Conservation (phyloP, 495 filamentous ascomycete genomes). For the Halenospora varia region DNA sequence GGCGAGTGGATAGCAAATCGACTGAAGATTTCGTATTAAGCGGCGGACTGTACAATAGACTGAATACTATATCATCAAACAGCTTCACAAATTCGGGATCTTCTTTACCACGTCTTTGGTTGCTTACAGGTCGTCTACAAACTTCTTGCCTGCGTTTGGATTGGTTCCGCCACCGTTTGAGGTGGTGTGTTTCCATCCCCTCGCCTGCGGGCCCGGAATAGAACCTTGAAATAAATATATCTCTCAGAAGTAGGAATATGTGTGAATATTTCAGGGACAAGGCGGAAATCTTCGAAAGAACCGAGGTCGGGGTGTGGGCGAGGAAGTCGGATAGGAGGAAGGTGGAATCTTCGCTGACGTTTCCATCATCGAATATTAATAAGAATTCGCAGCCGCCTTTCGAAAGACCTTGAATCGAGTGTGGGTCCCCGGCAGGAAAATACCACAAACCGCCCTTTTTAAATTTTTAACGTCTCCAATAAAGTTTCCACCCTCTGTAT, state of each 20-base stretch:
- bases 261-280: no score
- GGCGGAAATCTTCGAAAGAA: background rate
- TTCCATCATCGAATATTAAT: background rate
- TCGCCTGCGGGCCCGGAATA: no score
- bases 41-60: background rate
- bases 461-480: background rate
- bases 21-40: background rate
- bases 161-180: background rate
- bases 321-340: background rate
- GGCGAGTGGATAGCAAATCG: background rate
- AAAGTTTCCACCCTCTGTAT: background rate
- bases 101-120: background rate
- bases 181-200: background rate
- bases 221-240: no score
- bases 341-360: background rate
- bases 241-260: no score
- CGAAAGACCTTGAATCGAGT: background rate
- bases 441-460: no score
- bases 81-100: background rate
- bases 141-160: background rate
- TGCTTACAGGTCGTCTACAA: background rate
- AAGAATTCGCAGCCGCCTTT: background rate
- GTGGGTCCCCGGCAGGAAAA: background rate
- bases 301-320: background rate
- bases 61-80: background rate